Percentiles rank a stretch among this genome's conserved stretches.
Evolutionary conservation across 73 alveolate genomes (phyloP).

Genomic region (Paramecium pentaurelia): DNA sequence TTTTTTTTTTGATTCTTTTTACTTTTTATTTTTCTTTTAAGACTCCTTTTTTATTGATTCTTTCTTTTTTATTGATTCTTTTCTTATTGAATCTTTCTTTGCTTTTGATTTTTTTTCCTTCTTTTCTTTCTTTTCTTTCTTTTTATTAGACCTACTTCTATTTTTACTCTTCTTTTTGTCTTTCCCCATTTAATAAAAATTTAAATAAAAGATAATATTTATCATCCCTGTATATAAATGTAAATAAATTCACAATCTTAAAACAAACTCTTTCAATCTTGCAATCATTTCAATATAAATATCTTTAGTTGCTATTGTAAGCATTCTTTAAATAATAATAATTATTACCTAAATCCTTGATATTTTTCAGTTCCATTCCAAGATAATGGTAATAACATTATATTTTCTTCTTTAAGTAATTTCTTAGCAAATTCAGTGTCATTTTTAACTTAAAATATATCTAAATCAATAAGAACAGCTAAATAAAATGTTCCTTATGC

Average conservation of each 20-base stretch:
- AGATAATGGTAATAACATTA: slow-evolving; percentile 23
- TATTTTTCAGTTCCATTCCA: slow-evolving; percentile 22
- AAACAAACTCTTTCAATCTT: slow-evolving; percentile 40
- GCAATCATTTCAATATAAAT: background rate
- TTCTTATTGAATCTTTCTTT: background rate
- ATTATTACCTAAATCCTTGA: slow-evolving; percentile 42
- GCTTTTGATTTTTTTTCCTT: background rate
- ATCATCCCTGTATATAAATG: background rate
- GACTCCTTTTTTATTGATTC: background rate
- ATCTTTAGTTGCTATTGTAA: slow-evolving; percentile 46
- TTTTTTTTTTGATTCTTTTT: slow-evolving; percentile 16
- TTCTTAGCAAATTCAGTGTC: slow-evolving; percentile 45
- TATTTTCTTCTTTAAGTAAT: slow-evolving; percentile 28
- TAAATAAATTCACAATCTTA: background rate
- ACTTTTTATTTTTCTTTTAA: background rate
- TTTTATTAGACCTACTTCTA: background rate
- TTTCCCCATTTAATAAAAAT: background rate
- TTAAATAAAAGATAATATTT: background rate
- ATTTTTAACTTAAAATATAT: background rate
- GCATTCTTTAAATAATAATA: slow-evolving; percentile 5
- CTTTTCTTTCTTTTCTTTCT: slow-evolving; percentile 12
- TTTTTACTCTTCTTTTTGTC: background rate
- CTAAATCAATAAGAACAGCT: slow-evolving; percentile 66
- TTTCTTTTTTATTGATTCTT: background rate
- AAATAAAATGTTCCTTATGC: slow-evolving; percentile 85